phyloP scores from a whole-genome alignment of 805 yeast species.

The Cyberlindnera mycetangii region DNA sequence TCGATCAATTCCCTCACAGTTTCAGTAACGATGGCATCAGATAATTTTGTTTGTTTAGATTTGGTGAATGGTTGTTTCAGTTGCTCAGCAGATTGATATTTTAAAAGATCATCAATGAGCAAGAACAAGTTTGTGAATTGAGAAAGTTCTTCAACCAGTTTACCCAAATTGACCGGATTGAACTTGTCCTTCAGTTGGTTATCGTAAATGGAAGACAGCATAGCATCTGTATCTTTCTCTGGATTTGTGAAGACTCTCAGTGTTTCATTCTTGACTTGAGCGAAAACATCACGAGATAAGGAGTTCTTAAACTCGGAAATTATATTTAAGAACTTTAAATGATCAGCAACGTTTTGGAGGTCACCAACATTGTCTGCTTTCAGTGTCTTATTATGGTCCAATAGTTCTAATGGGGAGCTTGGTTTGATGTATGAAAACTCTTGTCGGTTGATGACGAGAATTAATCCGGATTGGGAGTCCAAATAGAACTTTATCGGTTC shows the following conservation, averaged over 20 bases:
- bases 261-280: slow-evolving; percentile 34
- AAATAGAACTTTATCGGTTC: slow-evolving; percentile 56
- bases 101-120: slow-evolving; percentile 37
- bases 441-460: slow-evolving; percentile 35
- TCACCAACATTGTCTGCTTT: slow-evolving; percentile 17
- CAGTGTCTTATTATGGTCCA: slow-evolving; percentile 28
- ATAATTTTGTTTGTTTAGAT: slow-evolving; percentile 24
- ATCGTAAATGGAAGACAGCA: slow-evolving; percentile 38
- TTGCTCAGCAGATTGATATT: slow-evolving; percentile 22
- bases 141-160: slow-evolving; percentile 39
- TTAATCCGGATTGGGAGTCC: slow-evolving; percentile 31
- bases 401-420: slow-evolving; percentile 33
- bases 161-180: slow-evolving; percentile 36
- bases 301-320: slow-evolving; percentile 40
- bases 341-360: slow-evolving; percentile 16
- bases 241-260: slow-evolving; percentile 35
- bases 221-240: slow-evolving; percentile 24
- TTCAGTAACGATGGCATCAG: slow-evolving; percentile 26
- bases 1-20: slow-evolving; percentile 29
- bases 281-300: slow-evolving; percentile 35
- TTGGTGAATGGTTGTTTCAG: background rate
- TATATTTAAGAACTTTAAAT: slow-evolving; percentile 31
- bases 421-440: slow-evolving; percentile 35
- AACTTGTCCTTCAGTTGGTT: slow-evolving; percentile 39
- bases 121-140: slow-evolving; percentile 35